Conservation (phyloP, 2,329 filamentous ascomycete species). For the Pseudocercospora eumusae region DNA sequence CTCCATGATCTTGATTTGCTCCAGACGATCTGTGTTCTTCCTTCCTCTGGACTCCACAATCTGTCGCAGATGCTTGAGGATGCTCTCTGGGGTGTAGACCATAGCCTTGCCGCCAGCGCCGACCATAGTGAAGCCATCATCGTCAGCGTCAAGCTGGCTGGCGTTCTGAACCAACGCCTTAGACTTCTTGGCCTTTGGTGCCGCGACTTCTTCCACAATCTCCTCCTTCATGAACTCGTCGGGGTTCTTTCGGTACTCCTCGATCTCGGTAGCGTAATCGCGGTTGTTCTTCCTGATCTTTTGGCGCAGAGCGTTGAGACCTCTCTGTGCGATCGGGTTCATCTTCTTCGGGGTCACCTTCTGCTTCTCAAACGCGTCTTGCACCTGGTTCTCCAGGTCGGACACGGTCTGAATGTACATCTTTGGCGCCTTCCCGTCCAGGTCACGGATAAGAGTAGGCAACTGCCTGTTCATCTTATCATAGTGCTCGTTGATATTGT, state of each 20-base stretch:
- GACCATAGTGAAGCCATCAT: conserved; percentile 86
- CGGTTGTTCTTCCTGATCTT: conserved; percentile 99
- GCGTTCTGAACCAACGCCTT: conserved; percentile 55
- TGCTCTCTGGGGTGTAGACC: conserved; percentile 93
- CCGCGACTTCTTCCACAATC: conserved; percentile 66
- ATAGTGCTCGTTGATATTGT: conserved; percentile 64
- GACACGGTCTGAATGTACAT: conserved; percentile 89
- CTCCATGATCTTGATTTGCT: conserved; percentile 98
- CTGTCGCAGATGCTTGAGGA: conserved; percentile 90
- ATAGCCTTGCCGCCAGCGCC: conserved; percentile 85
- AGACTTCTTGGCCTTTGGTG: conserved; percentile 54
- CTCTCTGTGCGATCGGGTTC: conserved; percentile 92
- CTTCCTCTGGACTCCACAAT: conserved; percentile 96
- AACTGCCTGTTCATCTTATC: conserved; percentile 63
- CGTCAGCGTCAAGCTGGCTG: conserved; percentile 60
- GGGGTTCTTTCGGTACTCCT: conserved; percentile 81
- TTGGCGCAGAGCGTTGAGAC: conserved; percentile 95
- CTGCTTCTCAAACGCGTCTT: conserved; percentile 90
- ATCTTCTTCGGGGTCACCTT: conserved; percentile 98
- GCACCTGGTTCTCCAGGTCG: conserved; percentile 91
- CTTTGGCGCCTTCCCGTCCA: conserved; percentile 80
- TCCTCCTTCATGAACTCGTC: conserved; percentile 85
- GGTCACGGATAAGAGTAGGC: conserved; percentile 50
- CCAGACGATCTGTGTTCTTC: conserved; percentile 94
- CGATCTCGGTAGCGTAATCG: conserved; percentile 84